Evolutionary conservation across 129 eudicot species (phyloP).

Genomic region (Flaveria ramosissima): DNA sequence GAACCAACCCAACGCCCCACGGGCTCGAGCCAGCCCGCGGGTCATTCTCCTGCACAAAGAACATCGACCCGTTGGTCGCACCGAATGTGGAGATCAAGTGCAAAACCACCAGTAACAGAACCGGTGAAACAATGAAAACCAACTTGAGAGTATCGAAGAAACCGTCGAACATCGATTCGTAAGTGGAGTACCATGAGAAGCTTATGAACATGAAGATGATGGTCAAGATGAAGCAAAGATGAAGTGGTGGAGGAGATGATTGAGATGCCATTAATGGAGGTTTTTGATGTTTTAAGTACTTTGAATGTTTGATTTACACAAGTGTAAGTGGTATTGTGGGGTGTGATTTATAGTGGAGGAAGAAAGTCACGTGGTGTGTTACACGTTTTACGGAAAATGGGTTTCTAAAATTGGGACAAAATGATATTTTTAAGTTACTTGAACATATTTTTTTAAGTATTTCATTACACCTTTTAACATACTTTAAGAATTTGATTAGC

Average conservation of each 20-base stretch:
- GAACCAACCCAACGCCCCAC: slow-evolving; percentile 91
- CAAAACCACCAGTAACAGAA: slow-evolving; percentile 59
- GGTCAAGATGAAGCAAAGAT: slow-evolving; percentile 63
- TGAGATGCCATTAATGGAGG: slow-evolving; percentile 11
- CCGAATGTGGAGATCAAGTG: slow-evolving; percentile 59
- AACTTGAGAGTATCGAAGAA: slow-evolving; percentile 69
- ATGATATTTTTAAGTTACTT: not conserved
- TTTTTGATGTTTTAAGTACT: no score
- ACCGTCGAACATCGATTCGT: slow-evolving; percentile 74
- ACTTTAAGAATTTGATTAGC: not conserved
- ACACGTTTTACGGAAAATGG: not conserved
- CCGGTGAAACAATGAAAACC: slow-evolving; percentile 64
- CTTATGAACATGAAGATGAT: slow-evolving; percentile 68
- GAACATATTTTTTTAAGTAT: no score
- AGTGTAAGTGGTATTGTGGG: no score
- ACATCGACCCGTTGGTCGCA: slow-evolving; percentile 16
- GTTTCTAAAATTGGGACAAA: not conserved
- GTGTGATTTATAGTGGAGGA: no score
- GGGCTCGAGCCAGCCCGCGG: slow-evolving; percentile 72
- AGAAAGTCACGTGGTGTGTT: no score
- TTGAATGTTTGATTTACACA: no score
- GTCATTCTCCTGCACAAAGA: slow-evolving; percentile 52
- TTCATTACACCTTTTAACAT: not conserved
- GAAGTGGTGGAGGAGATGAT: slow-evolving; percentile 51
- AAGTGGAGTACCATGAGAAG: slow-evolving; percentile 75